These are phyloP conservation scores for Populus nigra DNA, from an alignment of 345 rosid species.

Conservation along the genomic window DNA sequence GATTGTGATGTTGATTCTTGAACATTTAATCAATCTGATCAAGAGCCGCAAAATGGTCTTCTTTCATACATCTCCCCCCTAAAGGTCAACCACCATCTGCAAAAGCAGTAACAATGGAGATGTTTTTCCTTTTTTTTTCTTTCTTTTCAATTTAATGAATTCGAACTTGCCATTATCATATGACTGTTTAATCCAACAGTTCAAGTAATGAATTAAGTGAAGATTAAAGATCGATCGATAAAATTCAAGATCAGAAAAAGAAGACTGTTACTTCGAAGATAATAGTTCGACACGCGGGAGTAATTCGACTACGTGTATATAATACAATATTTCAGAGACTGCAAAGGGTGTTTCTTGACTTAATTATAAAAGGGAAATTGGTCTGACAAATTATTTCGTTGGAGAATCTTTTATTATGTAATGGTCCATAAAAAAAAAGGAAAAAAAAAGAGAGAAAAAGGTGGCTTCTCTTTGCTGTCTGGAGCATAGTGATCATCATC, in stretches of 20 bases:
- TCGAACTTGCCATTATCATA: background rate
- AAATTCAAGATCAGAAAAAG: too few relatives aligned
- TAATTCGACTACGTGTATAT: background rate
- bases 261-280: too few relatives aligned
- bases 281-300: background rate
- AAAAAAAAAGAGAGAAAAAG: too few relatives aligned
- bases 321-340: background rate
- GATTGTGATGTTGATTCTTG: slow-evolving; percentile 23
- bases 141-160: too few relatives aligned
- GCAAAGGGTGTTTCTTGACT: background rate
- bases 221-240: too few relatives aligned
- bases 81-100: background rate
- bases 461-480: background rate
- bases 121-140: too few relatives aligned
- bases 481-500: background rate
- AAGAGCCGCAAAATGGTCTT: background rate
- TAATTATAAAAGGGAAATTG: background rate
- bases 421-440: background rate
- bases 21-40: slow-evolving; percentile 8
- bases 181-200: background rate
- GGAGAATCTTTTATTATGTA: too few relatives aligned
- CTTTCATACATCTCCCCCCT: background rate
- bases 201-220: too few relatives aligned
- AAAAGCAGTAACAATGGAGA: background rate
- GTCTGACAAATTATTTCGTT: background rate